Conservation (phyloP, 2,329 filamentous ascomycete species). For the Sporothrix mexicana region DNA sequence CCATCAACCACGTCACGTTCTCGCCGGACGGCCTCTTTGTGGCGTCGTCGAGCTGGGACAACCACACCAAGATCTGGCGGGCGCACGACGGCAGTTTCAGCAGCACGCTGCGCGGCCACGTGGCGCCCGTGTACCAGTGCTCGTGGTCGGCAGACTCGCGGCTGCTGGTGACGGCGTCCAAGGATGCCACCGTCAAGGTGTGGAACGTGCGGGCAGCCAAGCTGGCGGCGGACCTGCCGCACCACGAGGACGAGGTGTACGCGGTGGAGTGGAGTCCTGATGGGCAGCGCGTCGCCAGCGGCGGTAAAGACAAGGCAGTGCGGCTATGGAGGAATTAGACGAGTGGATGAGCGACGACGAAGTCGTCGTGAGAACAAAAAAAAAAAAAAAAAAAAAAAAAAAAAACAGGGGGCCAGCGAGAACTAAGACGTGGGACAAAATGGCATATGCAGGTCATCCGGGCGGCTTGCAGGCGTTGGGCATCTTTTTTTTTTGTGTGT, state of each 20-base stretch:
- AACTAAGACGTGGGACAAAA: constrained; percentile 16
- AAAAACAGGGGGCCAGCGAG: background rate
- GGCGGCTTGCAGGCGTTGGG: constrained; percentile 29
- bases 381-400: background rate
- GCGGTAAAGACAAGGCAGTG: constrained; percentile 87
- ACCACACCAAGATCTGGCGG: constrained; percentile 92
- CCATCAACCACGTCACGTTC: constrained; percentile 94
- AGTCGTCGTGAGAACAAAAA: background rate
- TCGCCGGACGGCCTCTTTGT: constrained; percentile 88
- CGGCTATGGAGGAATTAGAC: constrained; percentile 67
- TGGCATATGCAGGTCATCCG: constrained; percentile 26
- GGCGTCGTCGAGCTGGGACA: constrained; percentile 90
- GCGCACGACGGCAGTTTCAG: constrained; percentile 79
- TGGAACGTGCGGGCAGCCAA: constrained; percentile 91
- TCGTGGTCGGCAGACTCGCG: constrained; percentile 91
- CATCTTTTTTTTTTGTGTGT: constrained; percentile 1
- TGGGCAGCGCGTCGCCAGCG: constrained; percentile 85
- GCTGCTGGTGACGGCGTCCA: constrained; percentile 84
- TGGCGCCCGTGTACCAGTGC: constrained; percentile 87
- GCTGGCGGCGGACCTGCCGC: constrained; percentile 78
- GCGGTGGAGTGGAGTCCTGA: constrained; percentile 95
- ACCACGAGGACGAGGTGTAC: constrained; percentile 91
- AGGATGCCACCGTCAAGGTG: constrained; percentile 92
- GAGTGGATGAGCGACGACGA: background rate
- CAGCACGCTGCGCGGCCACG: constrained; percentile 85